Evolutionary conservation across 805 yeast genomes (phyloP).

Genomic region (Candida odintsovae): DNA sequence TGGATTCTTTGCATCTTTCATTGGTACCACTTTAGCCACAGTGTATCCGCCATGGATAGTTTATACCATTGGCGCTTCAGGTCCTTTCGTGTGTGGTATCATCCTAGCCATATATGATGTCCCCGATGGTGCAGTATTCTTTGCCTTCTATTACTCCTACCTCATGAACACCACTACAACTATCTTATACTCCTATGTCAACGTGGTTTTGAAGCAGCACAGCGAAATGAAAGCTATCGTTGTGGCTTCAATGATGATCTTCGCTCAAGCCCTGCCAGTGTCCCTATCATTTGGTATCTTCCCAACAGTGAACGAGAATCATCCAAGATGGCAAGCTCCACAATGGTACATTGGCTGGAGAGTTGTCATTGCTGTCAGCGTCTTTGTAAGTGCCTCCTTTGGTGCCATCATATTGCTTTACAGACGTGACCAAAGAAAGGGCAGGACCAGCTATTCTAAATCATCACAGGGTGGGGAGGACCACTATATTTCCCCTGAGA

Average conservation of each 20-base stretch:
- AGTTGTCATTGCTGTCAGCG: not conserved
- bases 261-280: slow-evolving; percentile 33
- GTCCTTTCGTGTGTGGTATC: slow-evolving; percentile 37
- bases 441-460: not conserved
- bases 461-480: not conserved
- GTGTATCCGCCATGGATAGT: slow-evolving; percentile 3
- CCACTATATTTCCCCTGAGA: too few species aligned
- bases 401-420: not conserved
- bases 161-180: slow-evolving; percentile 58
- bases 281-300: slow-evolving; percentile 2
- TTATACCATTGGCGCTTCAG: not conserved
- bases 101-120: slow-evolving; percentile 52
- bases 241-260: slow-evolving; percentile 40
- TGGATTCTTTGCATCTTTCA: slow-evolving; percentile 1
- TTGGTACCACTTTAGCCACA: slow-evolving; percentile 2
- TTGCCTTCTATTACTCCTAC: slow-evolving; percentile 50
- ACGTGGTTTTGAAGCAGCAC: slow-evolving; percentile 49
- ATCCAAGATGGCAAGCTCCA: slow-evolving; percentile 3
- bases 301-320: slow-evolving; percentile 2
- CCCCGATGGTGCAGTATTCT: slow-evolving; percentile 49
- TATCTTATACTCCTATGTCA: slow-evolving; percentile 49
- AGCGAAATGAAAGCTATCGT: slow-evolving; percentile 45
- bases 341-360: slow-evolving; percentile 8
- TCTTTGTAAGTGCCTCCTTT: not conserved
- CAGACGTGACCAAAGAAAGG: not conserved